Base-by-base conservation (phyloP, 2,329 filamentous ascomycete species). In the Sclerotinia borealis region DNA sequence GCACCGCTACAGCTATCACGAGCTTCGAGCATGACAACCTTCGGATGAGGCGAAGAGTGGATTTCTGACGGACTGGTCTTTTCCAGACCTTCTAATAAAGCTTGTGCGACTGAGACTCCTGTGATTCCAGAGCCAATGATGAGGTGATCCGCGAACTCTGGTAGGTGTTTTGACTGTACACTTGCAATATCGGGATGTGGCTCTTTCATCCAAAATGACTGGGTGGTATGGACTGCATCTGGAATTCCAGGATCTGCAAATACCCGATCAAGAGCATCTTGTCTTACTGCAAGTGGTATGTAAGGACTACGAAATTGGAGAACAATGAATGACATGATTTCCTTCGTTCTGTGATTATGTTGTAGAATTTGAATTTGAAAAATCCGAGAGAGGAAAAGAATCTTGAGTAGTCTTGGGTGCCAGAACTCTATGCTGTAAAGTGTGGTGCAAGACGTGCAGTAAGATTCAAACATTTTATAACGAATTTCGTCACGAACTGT, bases 1-100 rank as follows among this genome's bases (percentile, higher is more conserved):
- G 90, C 90, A 13, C 90, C 90, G 82, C 83, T 92, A 71, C 89
- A 92, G 3, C 86, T 87, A 77, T 92, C 89, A 68, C 90, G 81
- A 15, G 90, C 90, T 76, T 93, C 90, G 4, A 93, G 79, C 77
- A 92, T 80, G 5, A 92, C 78, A 13, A 92, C 82, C 15, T 75
- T 79, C 65, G 79, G 76, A 80, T 75, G 31, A 78, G 67, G 0
- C 78, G 75, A 79, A 82, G 83, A 15, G 4, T 63, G 34, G 3
- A 70, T 72, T 27, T n/a, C 15, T 49, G 39, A 56, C 19, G 27
- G 4, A 31, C 19, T 34, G n/a, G 39, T 2, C 39, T 25, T 27
- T 15, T 9, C 29, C 11, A 49, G 31, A 19, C 29, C 31, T 7
- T 59, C 56, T 13, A 76, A 64, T 2, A 79, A 54, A 48, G 69